These are phyloP conservation scores for Dendryphion nanum DNA, from an alignment of 2,329 filamentous ascomycete genomes.

Conservation along the genomic window DNA sequence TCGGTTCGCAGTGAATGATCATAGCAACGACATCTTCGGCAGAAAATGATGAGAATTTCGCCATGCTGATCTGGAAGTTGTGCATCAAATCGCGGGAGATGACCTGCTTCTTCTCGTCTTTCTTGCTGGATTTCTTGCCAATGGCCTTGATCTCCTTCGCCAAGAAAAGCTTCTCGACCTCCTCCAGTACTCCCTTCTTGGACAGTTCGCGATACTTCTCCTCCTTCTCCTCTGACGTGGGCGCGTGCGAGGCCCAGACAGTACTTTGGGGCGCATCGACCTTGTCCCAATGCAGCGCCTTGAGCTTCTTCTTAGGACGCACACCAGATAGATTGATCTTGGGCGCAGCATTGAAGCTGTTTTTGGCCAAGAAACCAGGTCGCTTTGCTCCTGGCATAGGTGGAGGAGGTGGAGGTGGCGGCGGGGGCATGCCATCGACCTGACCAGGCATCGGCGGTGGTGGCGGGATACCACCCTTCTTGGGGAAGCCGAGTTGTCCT, in stretches of 20 bases:
- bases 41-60: conserved; percentile 84
- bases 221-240: conserved; percentile 85
- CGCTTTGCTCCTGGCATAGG: conserved; percentile 57
- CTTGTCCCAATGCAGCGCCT: conserved; percentile 99
- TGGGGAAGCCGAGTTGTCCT: conserved; percentile 43
- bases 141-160: conserved; percentile 94
- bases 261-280: conserved; percentile 89
- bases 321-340: conserved; percentile 74
- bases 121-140: conserved; percentile 68
- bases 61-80: conserved; percentile 69
- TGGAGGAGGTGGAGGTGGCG: conserved; percentile 57
- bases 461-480: conserved; percentile 42
- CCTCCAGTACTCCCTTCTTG: conserved; percentile 91
- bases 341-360: conserved; percentile 53
- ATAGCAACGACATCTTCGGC: conserved; percentile 85
- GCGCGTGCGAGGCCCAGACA: conserved; percentile 85
- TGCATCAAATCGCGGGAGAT: conserved; percentile 76
- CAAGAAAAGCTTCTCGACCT: conserved; percentile 96
- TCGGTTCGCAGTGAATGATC: conserved; percentile 92
- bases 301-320: conserved; percentile 97
- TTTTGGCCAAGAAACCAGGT: conserved; percentile 72
- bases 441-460: conserved; percentile 52
- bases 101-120: conserved; percentile 96
- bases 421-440: conserved; percentile 47
- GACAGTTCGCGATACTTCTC: conserved; percentile 94